Conservation (phyloP, 2,329 filamentous ascomycete genomes). For the Coniochaeta prunicola region DNA sequence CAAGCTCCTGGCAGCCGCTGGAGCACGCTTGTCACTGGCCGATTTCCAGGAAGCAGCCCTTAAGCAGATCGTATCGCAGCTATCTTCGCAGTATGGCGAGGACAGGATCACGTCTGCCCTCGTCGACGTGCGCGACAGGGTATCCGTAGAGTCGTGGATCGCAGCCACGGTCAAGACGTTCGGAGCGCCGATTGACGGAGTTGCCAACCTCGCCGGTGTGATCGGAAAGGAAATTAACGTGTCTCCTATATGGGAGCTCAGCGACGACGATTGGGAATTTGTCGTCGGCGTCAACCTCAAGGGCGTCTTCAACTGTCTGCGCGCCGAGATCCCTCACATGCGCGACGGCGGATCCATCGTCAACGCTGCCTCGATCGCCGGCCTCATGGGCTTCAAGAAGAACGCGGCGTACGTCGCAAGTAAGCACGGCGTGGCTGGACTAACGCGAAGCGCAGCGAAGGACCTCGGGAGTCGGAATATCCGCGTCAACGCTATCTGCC, state of each 20-base stretch:
- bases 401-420: slow-evolving; percentile 21
- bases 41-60: slow-evolving; percentile 34
- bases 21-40: slow-evolving; percentile 38
- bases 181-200: slow-evolving; percentile 24
- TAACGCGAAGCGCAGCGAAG: slow-evolving; percentile 21
- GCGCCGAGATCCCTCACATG: slow-evolving; percentile 15
- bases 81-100: neutral
- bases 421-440: slow-evolving; percentile 23
- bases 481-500: slow-evolving; percentile 20
- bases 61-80: slow-evolving; percentile 10
- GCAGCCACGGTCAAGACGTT: slow-evolving; percentile 20
- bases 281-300: slow-evolving; percentile 19
- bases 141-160: slow-evolving; percentile 26
- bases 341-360: slow-evolving; percentile 35
- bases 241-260: slow-evolving; percentile 11
- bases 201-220: slow-evolving; percentile 30
- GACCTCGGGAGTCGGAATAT: slow-evolving; percentile 19
- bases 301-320: slow-evolving; percentile 21
- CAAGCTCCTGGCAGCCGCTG: slow-evolving; percentile 31
- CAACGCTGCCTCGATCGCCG: slow-evolving; percentile 35
- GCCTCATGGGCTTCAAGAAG: slow-evolving; percentile 25
- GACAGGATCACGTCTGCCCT: neutral
- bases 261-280: slow-evolving; percentile 16
- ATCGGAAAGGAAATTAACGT: slow-evolving; percentile 18
- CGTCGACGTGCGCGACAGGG: neutral